Base-by-base conservation (phyloP, 1,284 basidiomycete species). In the Volvariella surrecta region DNA sequence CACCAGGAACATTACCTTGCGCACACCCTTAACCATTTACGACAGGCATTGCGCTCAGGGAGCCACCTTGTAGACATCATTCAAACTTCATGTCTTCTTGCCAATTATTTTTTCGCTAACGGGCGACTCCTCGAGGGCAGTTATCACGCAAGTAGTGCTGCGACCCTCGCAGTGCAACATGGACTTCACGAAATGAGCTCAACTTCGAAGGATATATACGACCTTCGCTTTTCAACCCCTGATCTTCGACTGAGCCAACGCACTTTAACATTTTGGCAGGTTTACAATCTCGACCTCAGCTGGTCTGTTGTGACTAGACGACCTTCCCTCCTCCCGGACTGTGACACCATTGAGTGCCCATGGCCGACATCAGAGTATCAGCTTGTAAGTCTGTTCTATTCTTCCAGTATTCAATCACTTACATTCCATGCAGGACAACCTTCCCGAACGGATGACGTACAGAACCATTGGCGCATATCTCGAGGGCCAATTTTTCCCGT, bases 121-220 rank as follows among this genome's bases (percentile, higher is more conserved):
- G 84, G 82, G 6, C 74, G 85, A 24, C 61, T 81, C 3, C 58
- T 81, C 16, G 85, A 89, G 55, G 84, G 84, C 6, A 77, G 78
- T 52, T 82, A 81, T 54, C 79, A 87, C 55, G 74, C 76, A 1
- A 77, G 76, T 47, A 74, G 79, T 0, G 84, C 83, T 0, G 76
- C 79, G 1, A 70, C 79, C 10, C 62, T 88, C 37, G 75, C 77
- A 9, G 60, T 84, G 18, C 82, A 85, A 52, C 79, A 70, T 52
- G 77, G 79, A 6, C 70, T 87, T 35, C 78, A 83, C 52, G 70
- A 73, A 39, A 19, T 35, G n/a, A 58, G 71, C 45, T 58, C 68
- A 39, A 58, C 68, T 28, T 54, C 61, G 35, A 56, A 64, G 22
- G 67, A 73, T 16, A 46, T 50, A 1, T 70, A 72, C 47, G 68